Evolutionary conservation across 306 rosid species (phyloP).

Genomic region (Gillenia trifoliata): DNA sequence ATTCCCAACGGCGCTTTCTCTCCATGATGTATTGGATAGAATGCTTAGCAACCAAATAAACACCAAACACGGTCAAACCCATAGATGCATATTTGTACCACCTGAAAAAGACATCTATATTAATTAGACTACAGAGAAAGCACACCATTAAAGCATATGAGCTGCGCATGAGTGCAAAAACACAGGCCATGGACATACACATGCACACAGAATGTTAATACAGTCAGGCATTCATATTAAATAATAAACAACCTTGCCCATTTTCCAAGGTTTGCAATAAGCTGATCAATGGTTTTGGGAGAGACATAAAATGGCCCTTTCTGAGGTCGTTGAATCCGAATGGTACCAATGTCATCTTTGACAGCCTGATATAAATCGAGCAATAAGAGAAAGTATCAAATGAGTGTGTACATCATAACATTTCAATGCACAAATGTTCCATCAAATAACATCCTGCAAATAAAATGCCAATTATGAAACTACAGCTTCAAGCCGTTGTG

Average conservation of each 20-base stretch:
- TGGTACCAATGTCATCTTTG: constrained; percentile 83
- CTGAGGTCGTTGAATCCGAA: constrained; percentile 85
- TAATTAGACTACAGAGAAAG: constrained; percentile 11
- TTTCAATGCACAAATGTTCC: neutral
- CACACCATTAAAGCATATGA: neutral
- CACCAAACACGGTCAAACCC: constrained; percentile 79
- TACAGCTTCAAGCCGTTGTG: neutral
- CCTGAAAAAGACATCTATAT: constrained; percentile 43
- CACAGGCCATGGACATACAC: neutral
- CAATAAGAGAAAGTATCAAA: constrained; percentile 2
- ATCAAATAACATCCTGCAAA: neutral
- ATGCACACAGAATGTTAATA: neutral
- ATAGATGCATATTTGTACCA: constrained; percentile 88
- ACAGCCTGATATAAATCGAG: constrained; percentile 54
- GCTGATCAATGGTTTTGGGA: constrained; percentile 86
- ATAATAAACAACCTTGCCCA: constrained; percentile 76
- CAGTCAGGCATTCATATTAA: constrained; percentile 6
- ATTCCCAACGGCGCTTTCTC: constrained; percentile 57
- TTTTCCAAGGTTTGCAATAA: constrained; percentile 87
- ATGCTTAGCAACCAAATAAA: constrained; percentile 75
- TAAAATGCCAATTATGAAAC: neutral
- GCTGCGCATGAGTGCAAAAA: neutral
- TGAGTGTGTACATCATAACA: neutral
- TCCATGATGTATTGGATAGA: constrained; percentile 62
- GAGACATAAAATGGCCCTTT: constrained; percentile 95